Percentiles rank a stretch among this genome's conserved stretches.
Evolutionary conservation across 2,329 filamentous ascomycete species (phyloP).

Genomic region (Trichoderma polysporum): DNA sequence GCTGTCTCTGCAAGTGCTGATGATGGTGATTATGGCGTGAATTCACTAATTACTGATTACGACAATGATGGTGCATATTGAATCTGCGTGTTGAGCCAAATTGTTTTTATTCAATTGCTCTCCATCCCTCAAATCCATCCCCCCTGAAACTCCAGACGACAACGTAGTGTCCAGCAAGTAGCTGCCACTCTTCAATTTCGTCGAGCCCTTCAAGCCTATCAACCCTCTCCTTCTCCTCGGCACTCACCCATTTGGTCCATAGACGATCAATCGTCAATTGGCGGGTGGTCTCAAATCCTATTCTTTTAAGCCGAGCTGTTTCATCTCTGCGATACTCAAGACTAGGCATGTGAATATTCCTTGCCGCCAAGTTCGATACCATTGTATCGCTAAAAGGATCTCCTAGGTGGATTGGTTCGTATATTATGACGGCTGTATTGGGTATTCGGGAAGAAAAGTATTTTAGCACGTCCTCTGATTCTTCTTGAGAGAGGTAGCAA

Average conservation of each 20-base stretch:
- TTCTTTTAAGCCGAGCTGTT: slow-evolving; percentile 60
- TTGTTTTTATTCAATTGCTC: slow-evolving; percentile 5
- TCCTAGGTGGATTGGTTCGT: slow-evolving; percentile 82
- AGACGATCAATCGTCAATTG: slow-evolving; percentile 55
- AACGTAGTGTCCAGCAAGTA: slow-evolving; percentile 86
- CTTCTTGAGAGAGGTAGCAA: slow-evolving; percentile 72
- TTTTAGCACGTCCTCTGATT: slow-evolving; percentile 62
- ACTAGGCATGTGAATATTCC: slow-evolving; percentile 83
- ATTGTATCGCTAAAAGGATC: slow-evolving; percentile 91
- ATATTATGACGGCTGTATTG: slow-evolving; percentile 65
- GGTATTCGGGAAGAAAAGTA: slow-evolving; percentile 59
- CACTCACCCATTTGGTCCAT: slow-evolving; percentile 72
- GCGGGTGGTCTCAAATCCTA: slow-evolving; percentile 59
- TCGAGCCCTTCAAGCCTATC: slow-evolving; percentile 83
- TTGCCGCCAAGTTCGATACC: slow-evolving; percentile 80
- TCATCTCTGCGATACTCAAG: slow-evolving; percentile 75
- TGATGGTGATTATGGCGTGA: background rate
- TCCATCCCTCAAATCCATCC: slow-evolving; percentile 24
- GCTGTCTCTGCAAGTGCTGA: background rate
- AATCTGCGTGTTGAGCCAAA: background rate
- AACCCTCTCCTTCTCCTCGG: slow-evolving; percentile 74
- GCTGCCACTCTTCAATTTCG: slow-evolving; percentile 90
- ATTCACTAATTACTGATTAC: background rate
- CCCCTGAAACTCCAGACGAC: slow-evolving; percentile 81
- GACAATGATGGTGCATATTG: background rate